Percentiles rank a stretch among this genome's conserved stretches.
These are phyloP conservation scores for Trichothecium sympodiale DNA, from an alignment of 2,329 filamentous ascomycete species.

Conservation along the genomic window DNA sequence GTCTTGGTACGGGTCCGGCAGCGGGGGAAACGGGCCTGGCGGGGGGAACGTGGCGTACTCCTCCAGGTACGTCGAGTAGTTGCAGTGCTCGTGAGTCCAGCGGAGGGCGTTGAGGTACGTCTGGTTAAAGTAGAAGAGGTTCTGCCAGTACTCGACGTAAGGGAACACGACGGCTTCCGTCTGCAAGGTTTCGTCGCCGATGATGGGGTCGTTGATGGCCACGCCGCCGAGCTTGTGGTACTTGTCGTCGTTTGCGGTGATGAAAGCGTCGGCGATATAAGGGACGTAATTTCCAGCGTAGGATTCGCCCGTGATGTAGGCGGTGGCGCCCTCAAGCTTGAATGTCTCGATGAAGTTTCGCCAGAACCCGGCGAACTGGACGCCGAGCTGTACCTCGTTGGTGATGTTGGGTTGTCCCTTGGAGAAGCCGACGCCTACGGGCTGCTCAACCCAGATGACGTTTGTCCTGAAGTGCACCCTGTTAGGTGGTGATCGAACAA, in stretches of 20 bases:
- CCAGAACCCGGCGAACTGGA: conserved; percentile 69
- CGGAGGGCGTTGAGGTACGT: conserved; percentile 42
- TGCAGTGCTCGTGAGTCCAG: conserved; percentile 42
- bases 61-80: conserved; percentile 48
- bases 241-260: conserved; percentile 51
- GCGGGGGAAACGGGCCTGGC: conserved; percentile 41
- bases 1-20: conserved; percentile 30
- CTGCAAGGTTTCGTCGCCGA: conserved; percentile 38
- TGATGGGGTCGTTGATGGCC: conserved; percentile 61
- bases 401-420: conserved; percentile 52
- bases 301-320: conserved; percentile 63
- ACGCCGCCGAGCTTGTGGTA: conserved; percentile 60
- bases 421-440: conserved; percentile 56
- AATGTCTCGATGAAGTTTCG: conserved; percentile 68
- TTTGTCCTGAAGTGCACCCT: conserved; percentile 54
- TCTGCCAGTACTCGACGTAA: conserved; percentile 49
- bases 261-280: conserved; percentile 63
- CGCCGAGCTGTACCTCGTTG: conserved; percentile 55
- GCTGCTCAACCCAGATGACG: conserved; percentile 66
- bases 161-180: conserved; percentile 37
- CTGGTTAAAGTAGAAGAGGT: conserved; percentile 53
- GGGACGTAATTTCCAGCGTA: conserved; percentile 60
- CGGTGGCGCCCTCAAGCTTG: conserved; percentile 52
- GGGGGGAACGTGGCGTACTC: conserved; percentile 61
- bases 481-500: neutral